Base-by-base conservation (phyloP, 306 rosid species). In the Quercus glauca region DNA sequence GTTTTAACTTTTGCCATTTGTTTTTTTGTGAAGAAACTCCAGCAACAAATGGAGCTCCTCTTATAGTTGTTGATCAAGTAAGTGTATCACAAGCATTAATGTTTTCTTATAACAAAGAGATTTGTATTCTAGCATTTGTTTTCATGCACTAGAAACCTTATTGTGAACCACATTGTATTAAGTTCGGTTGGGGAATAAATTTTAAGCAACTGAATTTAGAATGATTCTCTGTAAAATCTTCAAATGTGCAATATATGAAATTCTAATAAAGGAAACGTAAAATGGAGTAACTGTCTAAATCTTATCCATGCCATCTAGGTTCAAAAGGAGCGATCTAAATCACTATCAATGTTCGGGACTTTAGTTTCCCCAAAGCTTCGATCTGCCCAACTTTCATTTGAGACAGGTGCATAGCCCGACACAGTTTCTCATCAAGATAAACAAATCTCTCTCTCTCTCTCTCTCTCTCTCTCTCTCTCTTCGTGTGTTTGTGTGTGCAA, bases 321-420 rank as follows among this genome's bases (percentile, higher is more conserved):
- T 78, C 91, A 78, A 65, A 95, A 80, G 85, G 96, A 90, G 89
- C 87, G 90, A 61, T 74, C 82, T 43, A 91, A 85, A 75, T 90
- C 91, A 57, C 81, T 92, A 74, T 85, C 92, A 18, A 88, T 82
- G 71, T 95, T 92, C 80, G 98, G 96, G 43, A 77, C 92, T 80
- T 79, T 95, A 71, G 94, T 91, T 85, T 89, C 99, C 18, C 99
- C 99, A 71, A 95, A 91, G 86, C 98, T 92, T 78, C 95, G 97
- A 52, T 85, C 89, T 56, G 75, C 92, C 69, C 99, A 92, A 79
- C 87, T 90, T 76, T 91, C 99, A 77, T 95, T 95, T 78, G 99
- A 95, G 84, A 90, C 77, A 79, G 97, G 97, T 91, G 64, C 75
- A 29, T 37, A 43, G 1, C 28, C 49, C 6, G 33, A 57, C 45